Base-by-base conservation (phyloP, 2,329 filamentous ascomycete genomes). In the Pyricularia pennisetigena region DNA sequence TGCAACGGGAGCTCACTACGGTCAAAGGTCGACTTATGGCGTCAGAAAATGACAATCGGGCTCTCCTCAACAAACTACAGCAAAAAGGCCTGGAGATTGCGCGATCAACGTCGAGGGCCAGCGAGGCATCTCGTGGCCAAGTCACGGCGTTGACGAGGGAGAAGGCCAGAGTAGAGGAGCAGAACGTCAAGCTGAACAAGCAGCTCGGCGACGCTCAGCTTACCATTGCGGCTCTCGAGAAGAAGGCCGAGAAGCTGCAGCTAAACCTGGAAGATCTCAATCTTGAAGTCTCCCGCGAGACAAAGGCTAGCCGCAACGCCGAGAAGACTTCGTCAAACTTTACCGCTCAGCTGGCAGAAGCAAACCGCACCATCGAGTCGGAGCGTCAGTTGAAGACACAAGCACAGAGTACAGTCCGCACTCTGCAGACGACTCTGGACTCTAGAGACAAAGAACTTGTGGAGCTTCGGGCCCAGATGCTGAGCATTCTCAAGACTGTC, bases 51-150 rank as follows among this genome's bases (percentile, higher is more conserved):
- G 94, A 98, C 79, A 98, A 98, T 74, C 90, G 93, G 67, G 90
- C 93, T 5, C 82, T 99, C n/a, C 85, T 98, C 72, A 98, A 97
- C 81, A 98, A 98, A 79, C 85, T 99, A 23, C 94, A 98, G 74
- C 94, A 98, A 75, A 98, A 98, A 82, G 95, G 96, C 32, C 85
- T 99, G 7, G 94, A 99, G 75, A 96, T 99, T 77, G 94, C 94
- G 59, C 88, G 95, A 64, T 95, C 94, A 0, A 92, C 88, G 70
- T 97, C 94, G 5, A 90, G 90, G 69, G 94, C 91, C 32, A 93
- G 87, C 70, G 94, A 98, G 73, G 91, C 88, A 35, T 92, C 93
- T 64, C 89, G 94, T 54, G 85, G 89, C 2, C 91, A 95, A 72
- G 82, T 97, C 65, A 78, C 86, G 57, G 88, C 89, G 69, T 81